Percentiles rank a stretch among this genome's conserved stretches.
Conservation (phyloP, 148 eudicot species). For the Arctostaphylos glauca region DNA sequence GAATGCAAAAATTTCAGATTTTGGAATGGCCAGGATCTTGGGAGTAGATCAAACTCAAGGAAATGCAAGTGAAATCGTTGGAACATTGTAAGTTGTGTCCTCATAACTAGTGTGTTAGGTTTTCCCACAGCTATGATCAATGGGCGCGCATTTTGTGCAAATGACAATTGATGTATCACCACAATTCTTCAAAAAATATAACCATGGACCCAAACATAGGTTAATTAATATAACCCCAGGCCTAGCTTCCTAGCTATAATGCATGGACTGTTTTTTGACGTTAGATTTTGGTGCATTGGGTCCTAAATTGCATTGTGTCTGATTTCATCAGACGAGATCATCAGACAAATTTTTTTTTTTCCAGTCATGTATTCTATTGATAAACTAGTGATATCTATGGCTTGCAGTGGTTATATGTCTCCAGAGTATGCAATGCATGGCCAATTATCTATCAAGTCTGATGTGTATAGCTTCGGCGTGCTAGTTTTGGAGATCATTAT, state of each 20-base stretch:
- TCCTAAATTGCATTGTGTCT: background rate
- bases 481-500: background rate
- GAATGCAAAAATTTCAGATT: constrained; percentile 13
- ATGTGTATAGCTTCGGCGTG: background rate
- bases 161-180: background rate
- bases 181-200: background rate
- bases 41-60: constrained; percentile 19
- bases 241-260: background rate
- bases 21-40: constrained; percentile 16
- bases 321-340: background rate
- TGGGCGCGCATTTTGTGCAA: background rate
- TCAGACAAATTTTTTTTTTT: background rate
- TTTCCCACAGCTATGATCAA: background rate
- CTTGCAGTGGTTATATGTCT: background rate
- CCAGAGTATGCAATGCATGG: background rate
- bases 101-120: background rate
- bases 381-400: background rate
- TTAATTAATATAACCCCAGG: background rate
- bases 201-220: background rate
- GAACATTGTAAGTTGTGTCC: constrained; percentile 18
- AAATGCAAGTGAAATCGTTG: constrained; percentile 17
- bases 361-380: background rate
- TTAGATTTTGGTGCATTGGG: background rate
- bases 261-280: background rate
- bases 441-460: background rate